Evolutionary conservation across 1,284 basidiomycete species (phyloP).

Genomic region (Rhodofomes roseus): DNA sequence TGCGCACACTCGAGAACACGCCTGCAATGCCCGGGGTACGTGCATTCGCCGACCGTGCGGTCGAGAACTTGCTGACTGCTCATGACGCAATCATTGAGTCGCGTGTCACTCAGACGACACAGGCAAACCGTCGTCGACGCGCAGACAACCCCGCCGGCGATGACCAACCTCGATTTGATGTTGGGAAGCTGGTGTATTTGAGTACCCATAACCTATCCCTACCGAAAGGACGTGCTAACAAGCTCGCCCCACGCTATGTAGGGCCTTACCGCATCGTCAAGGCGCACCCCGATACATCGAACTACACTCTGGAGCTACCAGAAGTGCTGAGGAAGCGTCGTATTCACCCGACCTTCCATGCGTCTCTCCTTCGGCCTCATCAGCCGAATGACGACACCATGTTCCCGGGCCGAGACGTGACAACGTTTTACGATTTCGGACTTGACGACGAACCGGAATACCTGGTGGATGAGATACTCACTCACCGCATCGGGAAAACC

Average conservation of each 20-base stretch:
- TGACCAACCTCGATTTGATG: constrained; percentile 2
- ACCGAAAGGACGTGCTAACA: constrained; percentile 28
- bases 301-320: constrained; percentile 26
- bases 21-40: constrained; percentile 15
- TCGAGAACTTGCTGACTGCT: constrained; percentile 14
- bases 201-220: constrained; percentile 32
- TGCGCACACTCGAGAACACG: not conserved
- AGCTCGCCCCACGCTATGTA: constrained; percentile 30
- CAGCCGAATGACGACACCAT: constrained; percentile 22
- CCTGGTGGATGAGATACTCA: constrained; percentile 24
- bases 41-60: constrained; percentile 14
- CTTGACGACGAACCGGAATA: constrained; percentile 15
- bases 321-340: constrained; percentile 14
- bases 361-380: constrained; percentile 19
- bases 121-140: constrained; percentile 22
- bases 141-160: constrained; percentile 3
- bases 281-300: constrained; percentile 15
- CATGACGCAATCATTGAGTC: constrained; percentile 25
- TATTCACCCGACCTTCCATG: constrained; percentile 29
- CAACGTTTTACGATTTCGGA: constrained; percentile 25
- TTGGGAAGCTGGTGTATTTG: constrained; percentile 29
- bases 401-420: constrained; percentile 23
- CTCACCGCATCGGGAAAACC: too few species aligned
- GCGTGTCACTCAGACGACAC: constrained; percentile 17
- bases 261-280: constrained; percentile 27